Evolutionary conservation across 495 filamentous ascomycete species (phyloP), one percentile per base, ranked within the genome.

Genomic region (Articulospora tetracladia): DNA sequence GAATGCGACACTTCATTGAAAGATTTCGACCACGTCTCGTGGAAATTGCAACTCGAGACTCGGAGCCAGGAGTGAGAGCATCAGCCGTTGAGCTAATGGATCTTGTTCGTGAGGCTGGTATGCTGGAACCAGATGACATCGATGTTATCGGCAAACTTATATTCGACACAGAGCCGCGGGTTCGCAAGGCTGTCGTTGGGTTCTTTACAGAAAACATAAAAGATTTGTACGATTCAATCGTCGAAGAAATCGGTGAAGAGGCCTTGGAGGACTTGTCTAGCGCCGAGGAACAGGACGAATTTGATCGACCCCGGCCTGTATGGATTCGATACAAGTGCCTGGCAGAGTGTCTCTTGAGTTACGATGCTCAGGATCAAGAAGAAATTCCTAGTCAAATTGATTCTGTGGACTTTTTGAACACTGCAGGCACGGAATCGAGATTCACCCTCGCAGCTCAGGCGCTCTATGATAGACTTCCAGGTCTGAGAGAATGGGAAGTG

Each of bases 281-380:
- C 6, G 77, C 81, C 32, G 80, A 82, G 15, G 74, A 77, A 28
- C 84, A 88, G 24, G 89, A 92, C 20, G 86, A 94, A 60, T 89
- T 79, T 59, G 86, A 89, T 23, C 80, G 80, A 0, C 90, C 92
- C 0, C 86, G 89, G 66, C 76, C 83, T 46, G 85, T 86, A 22
- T 98, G 94, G 94, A 83, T 98, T 58, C 91, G 87, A 64, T 86
- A 92, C 65, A 98, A 98, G 73, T 92, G 88, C 58, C 79, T 98
- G 3, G 89, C 84, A 0, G 92, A 96, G 68, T 85, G 88, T 15
- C 77, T 98, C n/a, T 79, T 86, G 17, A 76, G 82, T 3, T 98
- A 96, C 61, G 90, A 95, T 66, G 71, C 77, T 24, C 78, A 78
- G 49, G 75, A 79, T 28, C 79, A 80, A 28, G 75, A 71, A 41